These are phyloP conservation scores for Curvularia hawaiiensis DNA, from an alignment of 2,329 filamentous ascomycete species.

Conservation along the genomic window DNA sequence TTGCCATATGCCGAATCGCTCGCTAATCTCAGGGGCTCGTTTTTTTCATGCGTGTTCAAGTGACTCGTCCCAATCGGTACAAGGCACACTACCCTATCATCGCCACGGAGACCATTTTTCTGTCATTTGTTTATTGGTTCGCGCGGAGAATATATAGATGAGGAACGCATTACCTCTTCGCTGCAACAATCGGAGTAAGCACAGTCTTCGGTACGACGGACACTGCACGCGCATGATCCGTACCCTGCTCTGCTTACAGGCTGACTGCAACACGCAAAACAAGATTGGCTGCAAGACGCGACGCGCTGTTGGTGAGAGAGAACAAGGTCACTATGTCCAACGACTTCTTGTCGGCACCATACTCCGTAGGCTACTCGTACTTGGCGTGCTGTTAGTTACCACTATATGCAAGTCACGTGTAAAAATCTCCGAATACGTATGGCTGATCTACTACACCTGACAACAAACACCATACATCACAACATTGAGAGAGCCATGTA, in stretches of 20 bases:
- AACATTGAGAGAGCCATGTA: neutral
- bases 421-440: neutral
- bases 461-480: neutral
- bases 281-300: neutral
- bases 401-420: neutral
- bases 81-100: neutral
- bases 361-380: no score
- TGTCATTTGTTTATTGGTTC: neutral
- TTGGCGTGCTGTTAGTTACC: no score
- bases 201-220: neutral
- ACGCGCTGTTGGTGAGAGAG: neutral
- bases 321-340: neutral
- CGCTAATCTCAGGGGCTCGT: slow-evolving; percentile 17
- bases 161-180: neutral
- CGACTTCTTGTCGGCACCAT: neutral
- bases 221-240: neutral
- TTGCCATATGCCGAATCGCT: neutral
- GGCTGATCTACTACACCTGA: neutral
- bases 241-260: neutral
- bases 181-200: neutral
- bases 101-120: neutral
- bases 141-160: neutral
- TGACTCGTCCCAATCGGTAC: neutral
- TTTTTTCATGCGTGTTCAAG: neutral
- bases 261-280: neutral